A percentile compares a stretch with the other conserved stretches of the same genome.
These are phyloP conservation scores for Craterostigma plantagineum DNA, from an alignment of 257 asterid species.

Conservation along the genomic window DNA sequence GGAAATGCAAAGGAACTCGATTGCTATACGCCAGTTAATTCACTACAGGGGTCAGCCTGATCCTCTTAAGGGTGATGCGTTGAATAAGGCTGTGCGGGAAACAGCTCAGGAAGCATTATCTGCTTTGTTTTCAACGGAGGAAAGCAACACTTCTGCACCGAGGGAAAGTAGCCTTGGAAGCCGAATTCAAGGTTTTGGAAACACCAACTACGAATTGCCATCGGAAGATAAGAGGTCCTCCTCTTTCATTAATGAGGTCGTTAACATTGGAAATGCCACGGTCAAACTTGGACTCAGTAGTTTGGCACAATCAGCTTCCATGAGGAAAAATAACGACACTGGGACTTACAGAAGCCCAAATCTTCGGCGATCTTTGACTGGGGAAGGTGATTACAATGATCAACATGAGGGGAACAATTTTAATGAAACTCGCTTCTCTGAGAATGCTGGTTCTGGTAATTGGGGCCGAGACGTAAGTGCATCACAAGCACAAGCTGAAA, in stretches of 20 bases:
- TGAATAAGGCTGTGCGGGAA: conserved; percentile 92
- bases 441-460: conserved; percentile 45
- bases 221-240: conserved; percentile 61
- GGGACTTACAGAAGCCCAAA: conserved; percentile 79
- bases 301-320: conserved; percentile 63
- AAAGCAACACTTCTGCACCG: conserved; percentile 38
- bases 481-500: conserved; percentile 32
- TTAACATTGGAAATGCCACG: conserved; percentile 83
- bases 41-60: conserved; percentile 93
- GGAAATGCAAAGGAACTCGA: conserved; percentile 96
- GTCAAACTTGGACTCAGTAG: conserved; percentile 74
- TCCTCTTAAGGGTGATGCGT: conserved; percentile 86
- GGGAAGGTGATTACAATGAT: conserved; percentile 40
- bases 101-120: conserved; percentile 92
- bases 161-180: conserved; percentile 56
- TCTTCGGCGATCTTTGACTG: conserved; percentile 74
- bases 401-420: conserved; percentile 38
- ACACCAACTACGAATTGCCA: conserved; percentile 51
- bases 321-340: conserved; percentile 43
- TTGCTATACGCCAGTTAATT: conserved; percentile 70
- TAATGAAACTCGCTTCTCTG: conserved; percentile 29
- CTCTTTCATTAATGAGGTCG: conserved; percentile 67
- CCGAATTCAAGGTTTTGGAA: conserved; percentile 94
- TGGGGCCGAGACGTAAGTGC: conserved; percentile 53
- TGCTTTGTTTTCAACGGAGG: conserved; percentile 70